Conservation (phyloP, 2,329 filamentous ascomycete genomes). For the Paramyrothecium sp. region DNA sequence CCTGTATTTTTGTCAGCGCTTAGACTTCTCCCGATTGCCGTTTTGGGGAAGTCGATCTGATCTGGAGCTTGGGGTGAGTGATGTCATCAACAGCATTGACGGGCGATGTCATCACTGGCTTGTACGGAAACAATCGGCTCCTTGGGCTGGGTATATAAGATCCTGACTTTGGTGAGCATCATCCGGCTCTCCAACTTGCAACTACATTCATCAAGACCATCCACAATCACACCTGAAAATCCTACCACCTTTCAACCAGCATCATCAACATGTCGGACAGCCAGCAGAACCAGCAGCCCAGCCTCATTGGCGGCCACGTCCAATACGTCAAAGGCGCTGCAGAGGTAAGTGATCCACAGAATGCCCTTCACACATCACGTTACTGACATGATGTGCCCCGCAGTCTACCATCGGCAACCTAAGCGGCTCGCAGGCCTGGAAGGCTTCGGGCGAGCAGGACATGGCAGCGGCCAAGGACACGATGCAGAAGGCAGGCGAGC, state of each 20-base stretch:
- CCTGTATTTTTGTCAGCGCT: too few relatives aligned
- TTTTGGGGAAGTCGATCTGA: too few relatives aligned
- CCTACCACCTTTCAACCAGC: background rate
- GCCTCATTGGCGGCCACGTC: constrained; percentile 62
- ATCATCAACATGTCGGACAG: constrained; percentile 24
- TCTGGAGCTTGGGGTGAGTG: constrained; percentile 8
- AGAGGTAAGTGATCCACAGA: constrained; percentile 46
- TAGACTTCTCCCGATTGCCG: too few relatives aligned
- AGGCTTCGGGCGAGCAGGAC: constrained; percentile 60
- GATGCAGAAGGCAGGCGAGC: constrained; percentile 60
- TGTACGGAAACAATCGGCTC: background rate
- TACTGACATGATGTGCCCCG: background rate
- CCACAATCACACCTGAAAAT: background rate
- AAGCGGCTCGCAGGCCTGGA: constrained; percentile 64
- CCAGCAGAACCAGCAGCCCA: constrained; percentile 42
- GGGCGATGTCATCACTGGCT: constrained; percentile 8
- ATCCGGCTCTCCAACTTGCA: background rate
- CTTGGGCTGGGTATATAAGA: background rate
- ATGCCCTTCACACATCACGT: background rate
- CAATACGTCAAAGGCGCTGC: constrained; percentile 69
- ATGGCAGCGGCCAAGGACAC: constrained; percentile 60
- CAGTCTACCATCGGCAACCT: constrained; percentile 60
- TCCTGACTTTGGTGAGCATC: background rate
- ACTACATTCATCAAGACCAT: background rate
- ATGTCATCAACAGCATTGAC: constrained; percentile 20